phyloP scores from a whole-genome alignment of 257 asterid genomes.

The Parsonsia alboflavescens region DNA sequence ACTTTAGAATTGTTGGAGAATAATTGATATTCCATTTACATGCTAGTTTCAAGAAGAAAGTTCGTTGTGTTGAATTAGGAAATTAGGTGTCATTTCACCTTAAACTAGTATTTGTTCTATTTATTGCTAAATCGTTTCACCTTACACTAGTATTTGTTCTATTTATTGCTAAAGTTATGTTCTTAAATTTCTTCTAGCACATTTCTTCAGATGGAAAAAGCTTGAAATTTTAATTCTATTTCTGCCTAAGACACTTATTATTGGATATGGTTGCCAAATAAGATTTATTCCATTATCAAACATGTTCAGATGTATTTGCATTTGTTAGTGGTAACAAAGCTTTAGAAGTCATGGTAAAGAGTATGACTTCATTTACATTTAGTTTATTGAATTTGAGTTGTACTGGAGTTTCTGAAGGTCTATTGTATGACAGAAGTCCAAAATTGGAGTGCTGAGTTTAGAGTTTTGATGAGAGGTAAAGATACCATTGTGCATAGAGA shows the following conservation, averaged over 20 bases:
- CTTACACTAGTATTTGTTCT: background rate
- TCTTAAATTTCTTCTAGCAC: background rate
- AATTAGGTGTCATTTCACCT: background rate
- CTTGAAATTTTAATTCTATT: no score
- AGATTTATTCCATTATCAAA: background rate
- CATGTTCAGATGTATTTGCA: background rate
- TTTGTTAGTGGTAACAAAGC: background rate
- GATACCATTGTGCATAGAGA: no score
- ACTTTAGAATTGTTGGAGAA: background rate
- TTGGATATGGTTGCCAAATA: no score
- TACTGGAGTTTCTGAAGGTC: background rate
- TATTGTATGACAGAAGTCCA: background rate
- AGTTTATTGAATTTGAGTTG: background rate
- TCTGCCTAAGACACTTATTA: background rate
- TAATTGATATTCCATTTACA: background rate
- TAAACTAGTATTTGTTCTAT: background rate
- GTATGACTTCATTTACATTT: background rate
- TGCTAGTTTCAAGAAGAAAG: background rate
- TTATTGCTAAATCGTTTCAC: background rate
- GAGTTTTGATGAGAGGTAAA: no score
- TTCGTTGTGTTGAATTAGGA: background rate
- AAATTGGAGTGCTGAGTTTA: no score
- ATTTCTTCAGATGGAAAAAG: background rate
- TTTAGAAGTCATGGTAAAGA: background rate
- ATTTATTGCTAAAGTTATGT: background rate